Conservation (phyloP, 1,284 basidiomycete genomes). For the Spongiforma sp. region DNA sequence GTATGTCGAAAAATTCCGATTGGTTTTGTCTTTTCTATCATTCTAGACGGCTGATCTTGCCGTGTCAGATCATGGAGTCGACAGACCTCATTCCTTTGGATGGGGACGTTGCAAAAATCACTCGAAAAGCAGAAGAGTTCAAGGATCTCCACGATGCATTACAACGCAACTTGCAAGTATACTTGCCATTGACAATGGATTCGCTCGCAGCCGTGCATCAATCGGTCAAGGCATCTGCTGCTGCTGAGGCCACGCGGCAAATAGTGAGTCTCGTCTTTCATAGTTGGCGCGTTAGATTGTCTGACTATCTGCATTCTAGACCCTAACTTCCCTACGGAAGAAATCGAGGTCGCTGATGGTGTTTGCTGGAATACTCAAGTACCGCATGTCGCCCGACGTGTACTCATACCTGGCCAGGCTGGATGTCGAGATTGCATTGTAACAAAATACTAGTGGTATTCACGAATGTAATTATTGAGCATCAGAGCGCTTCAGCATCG, state of each 20-base stretch:
- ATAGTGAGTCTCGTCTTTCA: constrained; percentile 54
- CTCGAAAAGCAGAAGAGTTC: constrained; percentile 89
- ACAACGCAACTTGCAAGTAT: constrained; percentile 88
- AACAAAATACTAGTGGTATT: too few species aligned
- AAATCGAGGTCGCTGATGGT: constrained; percentile 85
- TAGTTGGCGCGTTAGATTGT: neutral
- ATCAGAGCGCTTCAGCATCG: too few species aligned
- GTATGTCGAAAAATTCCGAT: constrained; percentile 53
- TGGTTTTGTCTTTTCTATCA: constrained; percentile 1
- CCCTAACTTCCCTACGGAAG: constrained; percentile 63
- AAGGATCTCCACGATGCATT: constrained; percentile 86
- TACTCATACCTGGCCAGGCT: constrained; percentile 86
- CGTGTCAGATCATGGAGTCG: constrained; percentile 79
- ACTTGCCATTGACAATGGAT: constrained; percentile 95
- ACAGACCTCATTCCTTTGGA: constrained; percentile 91
- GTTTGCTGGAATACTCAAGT: constrained; percentile 87
- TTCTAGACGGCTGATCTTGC: neutral
- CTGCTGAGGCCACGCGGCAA: constrained; percentile 72
- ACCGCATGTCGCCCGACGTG: constrained; percentile 89
- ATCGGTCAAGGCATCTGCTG: constrained; percentile 69
- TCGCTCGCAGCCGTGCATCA: constrained; percentile 83
- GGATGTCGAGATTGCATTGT: constrained; percentile 81
- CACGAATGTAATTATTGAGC: too few species aligned
- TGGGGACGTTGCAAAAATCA: constrained; percentile 86
- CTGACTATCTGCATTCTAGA: constrained; percentile 46